These are phyloP conservation scores for Styphnolobium japonicum DNA, from an alignment of 306 rosid genomes.

Conservation along the genomic window DNA sequence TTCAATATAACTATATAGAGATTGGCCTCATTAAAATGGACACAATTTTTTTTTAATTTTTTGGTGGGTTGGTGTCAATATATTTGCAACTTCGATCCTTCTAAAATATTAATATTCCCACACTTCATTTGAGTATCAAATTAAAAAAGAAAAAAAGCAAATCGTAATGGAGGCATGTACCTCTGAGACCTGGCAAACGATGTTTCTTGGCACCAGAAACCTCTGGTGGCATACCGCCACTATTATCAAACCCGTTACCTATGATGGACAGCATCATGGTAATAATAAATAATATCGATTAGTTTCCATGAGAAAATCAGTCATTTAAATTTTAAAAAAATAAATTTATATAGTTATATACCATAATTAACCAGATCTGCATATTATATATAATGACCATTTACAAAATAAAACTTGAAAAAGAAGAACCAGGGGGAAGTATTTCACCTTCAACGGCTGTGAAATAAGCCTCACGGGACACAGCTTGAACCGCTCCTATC, in stretches of 20 bases:
- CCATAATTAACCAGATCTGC: not conserved
- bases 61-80: too few species aligned
- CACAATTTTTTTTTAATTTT: not conserved
- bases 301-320: not conserved
- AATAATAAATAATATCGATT: too few species aligned
- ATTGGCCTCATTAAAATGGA: not conserved
- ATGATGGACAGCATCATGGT: not conserved
- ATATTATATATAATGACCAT: not conserved
- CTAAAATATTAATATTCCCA: not conserved
- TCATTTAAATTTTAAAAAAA: not conserved
- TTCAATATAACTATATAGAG: not conserved
- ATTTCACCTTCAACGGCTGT: constrained; percentile 61
- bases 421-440: not conserved
- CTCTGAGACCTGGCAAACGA: constrained; percentile 61
- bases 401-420: not conserved
- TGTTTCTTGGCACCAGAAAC: constrained; percentile 36
- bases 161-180: constrained; percentile 20
- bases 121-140: not conserved
- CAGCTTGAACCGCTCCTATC: constrained; percentile 88
- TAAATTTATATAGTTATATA: not conserved
- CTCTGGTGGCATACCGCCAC: constrained; percentile 39
- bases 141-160: not conserved
- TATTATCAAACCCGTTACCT: constrained; percentile 40
- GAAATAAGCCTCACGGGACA: constrained; percentile 78
- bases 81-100: not conserved